phyloP scores from a whole-genome alignment of 495 filamentous ascomycete genomes.

The Penicillium bialowiezense region DNA sequence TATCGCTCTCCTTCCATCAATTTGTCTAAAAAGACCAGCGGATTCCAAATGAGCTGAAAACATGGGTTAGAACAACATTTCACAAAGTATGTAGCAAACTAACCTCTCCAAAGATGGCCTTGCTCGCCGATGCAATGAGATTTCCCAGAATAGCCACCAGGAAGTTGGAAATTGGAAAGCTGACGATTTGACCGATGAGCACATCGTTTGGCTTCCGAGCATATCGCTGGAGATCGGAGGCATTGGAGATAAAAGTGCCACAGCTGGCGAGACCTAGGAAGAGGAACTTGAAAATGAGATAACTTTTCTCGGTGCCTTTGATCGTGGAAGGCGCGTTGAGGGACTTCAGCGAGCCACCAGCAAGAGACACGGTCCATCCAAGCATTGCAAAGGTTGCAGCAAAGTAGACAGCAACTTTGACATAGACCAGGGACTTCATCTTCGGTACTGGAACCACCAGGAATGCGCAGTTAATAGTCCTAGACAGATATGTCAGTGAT shows the following conservation, averaged over 20 bases:
- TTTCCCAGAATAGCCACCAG: constrained; percentile 21
- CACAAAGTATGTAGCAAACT: not conserved
- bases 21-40: constrained; percentile 20
- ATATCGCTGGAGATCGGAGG: constrained; percentile 42
- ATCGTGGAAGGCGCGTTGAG: constrained; percentile 26
- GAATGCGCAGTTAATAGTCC: constrained; percentile 33
- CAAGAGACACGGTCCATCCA: constrained; percentile 31
- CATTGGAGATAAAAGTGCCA: constrained; percentile 48
- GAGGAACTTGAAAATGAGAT: constrained; percentile 33
- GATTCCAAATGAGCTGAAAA: constrained; percentile 26
- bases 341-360: constrained; percentile 22
- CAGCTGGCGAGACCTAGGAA: constrained; percentile 33
- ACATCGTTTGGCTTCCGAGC: constrained; percentile 33
- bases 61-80: not conserved
- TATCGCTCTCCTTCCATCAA: constrained; percentile 29
- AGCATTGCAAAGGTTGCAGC: constrained; percentile 32
- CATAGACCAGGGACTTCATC: constrained; percentile 34
- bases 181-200: constrained; percentile 31
- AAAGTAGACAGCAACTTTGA: constrained; percentile 32
- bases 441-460: constrained; percentile 34
- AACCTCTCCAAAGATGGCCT: constrained; percentile 23
- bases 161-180: constrained; percentile 33
- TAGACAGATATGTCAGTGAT: not conserved
- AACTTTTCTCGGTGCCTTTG: constrained; percentile 26
- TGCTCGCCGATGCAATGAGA: constrained; percentile 21